Evolutionary conservation across 768 basidiomycete genomes (phyloP), one percentile per base, ranked within the genome.

Genomic region (Asterophora parasitica): DNA sequence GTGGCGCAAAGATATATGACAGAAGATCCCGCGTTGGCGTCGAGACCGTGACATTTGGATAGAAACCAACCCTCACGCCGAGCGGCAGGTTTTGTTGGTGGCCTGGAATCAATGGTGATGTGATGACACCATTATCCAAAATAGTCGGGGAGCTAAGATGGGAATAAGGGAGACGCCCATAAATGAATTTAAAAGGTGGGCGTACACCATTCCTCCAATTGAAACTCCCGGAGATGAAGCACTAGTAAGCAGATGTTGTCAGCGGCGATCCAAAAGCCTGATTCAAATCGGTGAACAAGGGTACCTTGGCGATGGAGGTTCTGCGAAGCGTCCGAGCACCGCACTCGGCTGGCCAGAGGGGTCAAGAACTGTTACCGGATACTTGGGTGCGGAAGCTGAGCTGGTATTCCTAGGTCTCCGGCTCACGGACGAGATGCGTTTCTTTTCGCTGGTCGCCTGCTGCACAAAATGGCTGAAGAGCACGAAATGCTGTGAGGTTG

Each of bases 391-490:
- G 34, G 58, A 53, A 12, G 68, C 68, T 41, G 80, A 64, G 51
- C 71, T 82, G 31, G 78, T 66, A 56, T 82, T 80, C 57, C 87
- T 79, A 17, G 87, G 82, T 60, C 85, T 76, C 51, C 87, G 80
- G 56, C 67, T 68, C 30, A 73, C 65, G 34, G 76, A 70, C 16
- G 75, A 71, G 49, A 66, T 71, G 50, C 87, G 85, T 65, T 89
- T 89, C 73, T 86, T 86, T 69, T 91, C 88, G 64, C 78, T 85
- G 5, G 89, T 91, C 15, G 84, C 85, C 65, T 90, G 88, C 60
- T 91, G 89, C 20, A 90, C 84, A 61, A 69, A 82, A 61, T 91
- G 85, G 50, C 87, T 89, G 60, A 13, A 48, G 50, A 53, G 52
- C 30, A 12, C 5, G 7, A n/a, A 10, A 31, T 13, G 35, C 48